Percentiles rank a stretch among this genome's conserved stretches.
Conservation (phyloP, 805 yeast genomes). For the Wickerhamomyces chaumierensis region DNA sequence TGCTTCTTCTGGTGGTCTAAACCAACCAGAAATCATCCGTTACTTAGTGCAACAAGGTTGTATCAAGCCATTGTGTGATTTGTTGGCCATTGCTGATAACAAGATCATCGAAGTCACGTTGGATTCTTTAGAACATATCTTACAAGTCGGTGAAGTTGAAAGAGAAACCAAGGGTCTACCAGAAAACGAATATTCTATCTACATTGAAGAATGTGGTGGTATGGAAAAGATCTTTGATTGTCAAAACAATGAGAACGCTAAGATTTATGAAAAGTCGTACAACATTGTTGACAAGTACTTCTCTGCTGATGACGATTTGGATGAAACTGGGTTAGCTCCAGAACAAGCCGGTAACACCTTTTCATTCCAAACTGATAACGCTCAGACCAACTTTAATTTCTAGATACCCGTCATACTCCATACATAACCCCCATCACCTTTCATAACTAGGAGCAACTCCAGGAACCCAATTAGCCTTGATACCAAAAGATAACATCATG, state of each 20-base stretch:
- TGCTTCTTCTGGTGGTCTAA: conserved; percentile 91
- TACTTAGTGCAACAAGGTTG: conserved; percentile 92
- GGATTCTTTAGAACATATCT: conserved; percentile 88
- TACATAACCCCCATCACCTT: neutral
- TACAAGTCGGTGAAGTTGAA: conserved; percentile 90
- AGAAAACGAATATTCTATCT: conserved; percentile 80
- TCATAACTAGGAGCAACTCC: too few species aligned
- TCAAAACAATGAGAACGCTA: conserved; percentile 85
- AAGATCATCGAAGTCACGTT: conserved; percentile 90
- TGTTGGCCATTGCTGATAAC: conserved; percentile 78
- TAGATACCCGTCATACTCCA: conserved; percentile 2
- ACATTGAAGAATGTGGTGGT: conserved; percentile 96
- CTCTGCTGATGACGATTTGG: conserved; percentile 64
- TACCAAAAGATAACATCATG: too few species aligned
- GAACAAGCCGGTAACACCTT: conserved; percentile 73
- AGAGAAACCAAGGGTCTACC: conserved; percentile 61
- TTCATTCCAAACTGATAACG: conserved; percentile 69
- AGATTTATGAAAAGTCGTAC: conserved; percentile 85
- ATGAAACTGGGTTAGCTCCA: conserved; percentile 72
- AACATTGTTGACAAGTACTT: conserved; percentile 85
- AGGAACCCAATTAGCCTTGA: too few species aligned
- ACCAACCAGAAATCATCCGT: conserved; percentile 86
- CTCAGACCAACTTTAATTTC: conserved; percentile 25
- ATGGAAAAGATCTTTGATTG: conserved; percentile 91
- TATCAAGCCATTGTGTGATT: conserved; percentile 92